phyloP scores from a whole-genome alignment of 2,329 filamentous ascomycete genomes.

The Talaromyces islandicus region DNA sequence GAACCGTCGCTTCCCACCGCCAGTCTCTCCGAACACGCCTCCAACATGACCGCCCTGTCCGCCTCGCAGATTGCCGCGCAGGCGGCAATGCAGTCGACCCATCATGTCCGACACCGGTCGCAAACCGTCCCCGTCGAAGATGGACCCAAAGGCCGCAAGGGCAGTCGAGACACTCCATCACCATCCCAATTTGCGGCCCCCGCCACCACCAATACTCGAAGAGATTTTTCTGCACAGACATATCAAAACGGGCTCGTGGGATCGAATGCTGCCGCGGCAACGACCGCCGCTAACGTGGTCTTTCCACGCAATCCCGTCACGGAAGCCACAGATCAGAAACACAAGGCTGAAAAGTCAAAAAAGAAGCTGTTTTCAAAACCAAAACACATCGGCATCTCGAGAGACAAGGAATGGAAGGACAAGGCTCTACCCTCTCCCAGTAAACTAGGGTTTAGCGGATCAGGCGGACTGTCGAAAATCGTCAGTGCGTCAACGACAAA shows the following conservation, averaged over 20 bases:
- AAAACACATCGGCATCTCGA: conserved; percentile 58
- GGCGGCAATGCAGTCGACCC: conserved; percentile 52
- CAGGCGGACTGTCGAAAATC: conserved; percentile 48
- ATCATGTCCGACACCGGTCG: conserved; percentile 49
- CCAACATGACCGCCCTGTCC: conserved; percentile 42
- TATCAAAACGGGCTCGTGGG: conserved; percentile 50
- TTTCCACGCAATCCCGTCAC: conserved; percentile 45
- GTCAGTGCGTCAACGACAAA: conserved; percentile 58
- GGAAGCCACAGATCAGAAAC: conserved; percentile 35
- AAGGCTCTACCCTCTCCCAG: conserved; percentile 55
- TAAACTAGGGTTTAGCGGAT: conserved; percentile 46
- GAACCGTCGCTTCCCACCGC: conserved; percentile 58
- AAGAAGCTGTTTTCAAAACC: conserved; percentile 63
- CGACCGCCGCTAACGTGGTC: conserved; percentile 57
- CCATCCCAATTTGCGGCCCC: conserved; percentile 23
- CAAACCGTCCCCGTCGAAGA: conserved; percentile 45
- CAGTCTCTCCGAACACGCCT: conserved; percentile 36
- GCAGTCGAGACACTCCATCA: conserved; percentile 29
- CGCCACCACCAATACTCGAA: conserved; percentile 16
- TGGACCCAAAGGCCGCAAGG: conserved; percentile 21
- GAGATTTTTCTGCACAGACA: conserved; percentile 18
- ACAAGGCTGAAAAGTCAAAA: conserved; percentile 56
- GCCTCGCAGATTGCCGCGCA: conserved; percentile 62
- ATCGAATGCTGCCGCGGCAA: conserved; percentile 49
- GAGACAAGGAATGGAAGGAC: conserved; percentile 51